Conservation (phyloP, 2,329 filamentous ascomycete species). For the Exophiala sideris region DNA sequence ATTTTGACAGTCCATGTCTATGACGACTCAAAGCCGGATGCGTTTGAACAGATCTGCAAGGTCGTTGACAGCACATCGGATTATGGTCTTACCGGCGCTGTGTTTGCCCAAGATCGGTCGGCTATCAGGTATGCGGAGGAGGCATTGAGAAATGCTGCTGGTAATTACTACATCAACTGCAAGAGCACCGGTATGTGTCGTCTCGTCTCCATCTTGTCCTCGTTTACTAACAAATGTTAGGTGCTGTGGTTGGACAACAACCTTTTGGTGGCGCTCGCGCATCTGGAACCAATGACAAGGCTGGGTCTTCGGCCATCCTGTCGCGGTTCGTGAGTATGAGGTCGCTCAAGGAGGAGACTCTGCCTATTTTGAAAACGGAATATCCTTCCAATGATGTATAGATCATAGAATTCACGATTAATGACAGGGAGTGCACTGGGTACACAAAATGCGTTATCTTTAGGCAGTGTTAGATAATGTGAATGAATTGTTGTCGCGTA, state of each 20-base stretch:
- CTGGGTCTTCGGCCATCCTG: slow-evolving; percentile 52
- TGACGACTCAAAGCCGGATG: slow-evolving; percentile 54
- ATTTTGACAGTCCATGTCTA: slow-evolving; percentile 69
- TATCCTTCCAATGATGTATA: slow-evolving; percentile 53
- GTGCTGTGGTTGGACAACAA: slow-evolving; percentile 49
- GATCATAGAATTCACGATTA: neutral
- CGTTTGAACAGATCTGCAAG: slow-evolving; percentile 58
- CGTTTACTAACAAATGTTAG: slow-evolving; percentile 8
- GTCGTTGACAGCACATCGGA: slow-evolving; percentile 69
- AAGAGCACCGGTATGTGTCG: slow-evolving; percentile 57
- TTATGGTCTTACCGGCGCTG: slow-evolving; percentile 73
- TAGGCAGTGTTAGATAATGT: too few species aligned
- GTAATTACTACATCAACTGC: slow-evolving; percentile 85
- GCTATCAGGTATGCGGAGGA: slow-evolving; percentile 68
- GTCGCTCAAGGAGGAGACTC: slow-evolving; percentile 56
- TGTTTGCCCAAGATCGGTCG: slow-evolving; percentile 68
- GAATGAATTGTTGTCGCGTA: too few species aligned
- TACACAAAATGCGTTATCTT: too few species aligned
- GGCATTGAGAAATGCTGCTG: slow-evolving; percentile 66
- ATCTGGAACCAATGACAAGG: slow-evolving; percentile 58
- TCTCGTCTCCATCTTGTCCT: neutral
- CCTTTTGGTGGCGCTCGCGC: slow-evolving; percentile 55
- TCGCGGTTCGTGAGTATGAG: slow-evolving; percentile 55
- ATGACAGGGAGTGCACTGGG: too few species aligned
- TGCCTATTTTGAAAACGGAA: slow-evolving; percentile 45